These are phyloP conservation scores for Leccinum fallax DNA, from an alignment of 1,284 basidiomycete species.

Conservation along the genomic window DNA sequence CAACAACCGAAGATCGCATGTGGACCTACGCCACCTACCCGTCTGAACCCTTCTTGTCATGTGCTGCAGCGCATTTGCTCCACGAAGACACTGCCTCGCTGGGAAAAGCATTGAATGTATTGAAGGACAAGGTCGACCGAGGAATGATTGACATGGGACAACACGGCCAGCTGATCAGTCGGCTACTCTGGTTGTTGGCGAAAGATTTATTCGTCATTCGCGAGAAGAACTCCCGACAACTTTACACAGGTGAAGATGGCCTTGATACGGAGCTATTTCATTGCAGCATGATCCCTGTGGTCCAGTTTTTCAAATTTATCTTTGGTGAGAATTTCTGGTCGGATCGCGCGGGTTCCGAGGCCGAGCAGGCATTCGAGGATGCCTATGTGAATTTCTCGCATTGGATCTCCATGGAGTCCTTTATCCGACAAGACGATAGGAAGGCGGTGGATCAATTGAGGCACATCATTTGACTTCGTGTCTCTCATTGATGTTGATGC, in stretches of 20 bases:
- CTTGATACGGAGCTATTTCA: not conserved
- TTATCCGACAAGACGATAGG: too few relatives aligned
- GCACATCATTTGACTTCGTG: too few relatives aligned
- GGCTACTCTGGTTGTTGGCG: not conserved
- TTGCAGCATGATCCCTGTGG: not conserved
- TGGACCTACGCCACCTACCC: not conserved
- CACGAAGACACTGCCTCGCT: fast-evolving
- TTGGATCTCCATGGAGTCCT: too few relatives aligned
- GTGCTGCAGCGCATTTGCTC: not conserved
- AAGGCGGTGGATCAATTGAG: too few relatives aligned
- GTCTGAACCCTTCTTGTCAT: not conserved
- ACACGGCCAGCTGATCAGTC: not conserved
- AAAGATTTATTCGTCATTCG: not conserved
- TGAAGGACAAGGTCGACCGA: not conserved
- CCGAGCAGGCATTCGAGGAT: too few relatives aligned
- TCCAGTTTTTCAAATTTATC: not conserved
- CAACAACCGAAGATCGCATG: not conserved
- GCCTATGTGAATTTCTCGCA: too few relatives aligned
- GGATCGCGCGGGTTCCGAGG: too few relatives aligned
- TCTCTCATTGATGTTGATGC: too few relatives aligned
- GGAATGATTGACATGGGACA: not conserved
- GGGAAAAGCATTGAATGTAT: not conserved
- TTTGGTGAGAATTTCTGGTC: too few relatives aligned
- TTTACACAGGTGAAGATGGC: not conserved
- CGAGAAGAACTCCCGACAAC: not conserved